These are phyloP conservation scores for Sphaerostilbella broomeana DNA, from an alignment of 2,329 filamentous ascomycete genomes.

Conservation along the genomic window DNA sequence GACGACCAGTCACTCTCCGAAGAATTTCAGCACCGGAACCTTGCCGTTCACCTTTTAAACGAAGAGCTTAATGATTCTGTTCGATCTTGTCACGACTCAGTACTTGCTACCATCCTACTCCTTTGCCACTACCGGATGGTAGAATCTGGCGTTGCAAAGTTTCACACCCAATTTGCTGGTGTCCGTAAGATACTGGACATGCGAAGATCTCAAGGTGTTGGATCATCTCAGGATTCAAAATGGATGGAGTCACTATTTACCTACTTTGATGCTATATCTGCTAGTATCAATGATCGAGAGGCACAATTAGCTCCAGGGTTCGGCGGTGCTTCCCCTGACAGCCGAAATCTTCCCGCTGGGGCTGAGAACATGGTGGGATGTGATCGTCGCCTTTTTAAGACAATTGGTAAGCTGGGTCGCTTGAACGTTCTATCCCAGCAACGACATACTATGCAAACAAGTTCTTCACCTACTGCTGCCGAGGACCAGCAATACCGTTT, in stretches of 20 bases:
- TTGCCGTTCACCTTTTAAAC: constrained; percentile 78
- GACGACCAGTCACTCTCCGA: constrained; percentile 67
- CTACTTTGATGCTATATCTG: constrained; percentile 89
- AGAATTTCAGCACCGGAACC: constrained; percentile 71
- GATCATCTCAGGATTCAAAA: constrained; percentile 59
- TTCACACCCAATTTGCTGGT: constrained; percentile 87
- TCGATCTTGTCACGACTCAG: constrained; percentile 75
- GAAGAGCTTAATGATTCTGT: constrained; percentile 70
- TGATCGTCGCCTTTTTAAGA: constrained; percentile 78
- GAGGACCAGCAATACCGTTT: constrained; percentile 61
- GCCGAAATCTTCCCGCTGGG: constrained; percentile 49
- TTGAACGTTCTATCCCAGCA: constrained; percentile 78
- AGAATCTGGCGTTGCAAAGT: constrained; percentile 86
- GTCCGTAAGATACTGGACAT: constrained; percentile 84
- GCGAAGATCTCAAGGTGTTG: constrained; percentile 42
- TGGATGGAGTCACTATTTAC: constrained; percentile 94
- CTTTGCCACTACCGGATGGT: constrained; percentile 91
- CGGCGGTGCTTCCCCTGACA: constrained; percentile 46
- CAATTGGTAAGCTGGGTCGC: constrained; percentile 74
- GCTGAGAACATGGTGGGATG: constrained; percentile 84
- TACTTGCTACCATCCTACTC: constrained; percentile 78
- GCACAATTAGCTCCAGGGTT: constrained; percentile 67
- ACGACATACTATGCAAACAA: constrained; percentile 42
- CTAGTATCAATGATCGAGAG: constrained; percentile 86
- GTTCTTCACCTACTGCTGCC: constrained; percentile 33